Percentiles rank a stretch among this genome's conserved stretches.
phyloP scores from a whole-genome alignment of 441 rosid species.

The Adansonia rubrostipa region DNA sequence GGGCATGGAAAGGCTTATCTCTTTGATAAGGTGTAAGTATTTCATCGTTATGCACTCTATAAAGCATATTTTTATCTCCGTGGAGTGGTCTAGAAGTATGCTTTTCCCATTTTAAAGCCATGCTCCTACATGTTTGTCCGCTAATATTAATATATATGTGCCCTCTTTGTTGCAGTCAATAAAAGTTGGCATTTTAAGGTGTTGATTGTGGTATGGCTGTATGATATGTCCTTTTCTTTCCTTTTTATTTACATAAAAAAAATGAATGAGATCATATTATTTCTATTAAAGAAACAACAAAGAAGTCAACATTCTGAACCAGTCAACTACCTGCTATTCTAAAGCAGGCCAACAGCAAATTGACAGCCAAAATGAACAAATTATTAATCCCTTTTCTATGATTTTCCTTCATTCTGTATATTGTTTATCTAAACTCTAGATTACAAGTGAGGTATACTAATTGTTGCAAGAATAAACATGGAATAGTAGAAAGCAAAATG shows the following conservation, averaged over 20 bases:
- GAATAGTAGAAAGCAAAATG: not conserved
- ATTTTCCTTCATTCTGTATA: not conserved
- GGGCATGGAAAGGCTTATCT: constrained; percentile 81
- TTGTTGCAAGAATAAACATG: not conserved
- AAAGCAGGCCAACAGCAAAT: not conserved
- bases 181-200: not conserved
- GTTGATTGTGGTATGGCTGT: not conserved
- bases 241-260: not conserved
- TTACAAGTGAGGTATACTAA: not conserved
- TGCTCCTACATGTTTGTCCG: not conserved
- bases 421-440: not conserved
- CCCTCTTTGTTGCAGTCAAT: not conserved
- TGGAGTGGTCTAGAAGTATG: not conserved
- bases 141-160: not conserved
- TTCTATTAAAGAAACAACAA: not conserved
- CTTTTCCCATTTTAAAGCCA: not conserved
- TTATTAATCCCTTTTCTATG: not conserved
- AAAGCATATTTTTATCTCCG: not conserved
- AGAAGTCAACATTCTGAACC: not conserved
- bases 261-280: not conserved
- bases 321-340: not conserved
- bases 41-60: constrained; percentile 14
- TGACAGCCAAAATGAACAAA: not conserved
- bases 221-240: not conserved
- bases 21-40: constrained; percentile 72